Percentiles rank a stretch among this genome's conserved stretches.
Evolutionary conservation across 2,329 filamentous ascomycete species (phyloP).

Genomic region (Cryphonectria carpinicola): DNA sequence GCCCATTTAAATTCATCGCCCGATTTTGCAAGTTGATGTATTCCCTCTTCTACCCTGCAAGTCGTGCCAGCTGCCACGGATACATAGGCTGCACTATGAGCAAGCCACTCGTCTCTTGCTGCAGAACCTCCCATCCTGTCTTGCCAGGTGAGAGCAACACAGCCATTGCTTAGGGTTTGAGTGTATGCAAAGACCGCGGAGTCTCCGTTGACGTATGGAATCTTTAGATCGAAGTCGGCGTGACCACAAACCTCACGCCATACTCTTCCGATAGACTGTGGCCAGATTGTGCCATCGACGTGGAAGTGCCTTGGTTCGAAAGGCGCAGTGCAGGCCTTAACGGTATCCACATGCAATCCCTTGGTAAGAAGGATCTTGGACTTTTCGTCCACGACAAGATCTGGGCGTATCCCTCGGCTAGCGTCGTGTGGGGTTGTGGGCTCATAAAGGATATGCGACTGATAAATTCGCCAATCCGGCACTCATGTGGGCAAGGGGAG

Average conservation of each 20-base stretch:
- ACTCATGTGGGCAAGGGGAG: background rate
- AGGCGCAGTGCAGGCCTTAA: background rate
- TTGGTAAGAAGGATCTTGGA: background rate
- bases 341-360: background rate
- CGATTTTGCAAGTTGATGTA: background rate
- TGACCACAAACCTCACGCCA: background rate
- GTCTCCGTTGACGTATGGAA: background rate
- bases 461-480: background rate
- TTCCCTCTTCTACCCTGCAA: background rate
- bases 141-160: background rate
- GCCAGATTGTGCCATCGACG: background rate
- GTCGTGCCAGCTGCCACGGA: background rate
- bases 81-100: background rate
- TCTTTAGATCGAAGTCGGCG: background rate
- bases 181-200: background rate
- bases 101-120: background rate
- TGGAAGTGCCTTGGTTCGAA: background rate
- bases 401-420: background rate
- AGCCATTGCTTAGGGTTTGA: background rate
- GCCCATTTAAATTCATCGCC: background rate
- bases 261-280: background rate
- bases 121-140: background rate
- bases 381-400: background rate
- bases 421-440: background rate
- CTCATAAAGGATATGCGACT: background rate